Base-by-base conservation (phyloP, 768 basidiomycete genomes). In the Tylopilus balloui region DNA sequence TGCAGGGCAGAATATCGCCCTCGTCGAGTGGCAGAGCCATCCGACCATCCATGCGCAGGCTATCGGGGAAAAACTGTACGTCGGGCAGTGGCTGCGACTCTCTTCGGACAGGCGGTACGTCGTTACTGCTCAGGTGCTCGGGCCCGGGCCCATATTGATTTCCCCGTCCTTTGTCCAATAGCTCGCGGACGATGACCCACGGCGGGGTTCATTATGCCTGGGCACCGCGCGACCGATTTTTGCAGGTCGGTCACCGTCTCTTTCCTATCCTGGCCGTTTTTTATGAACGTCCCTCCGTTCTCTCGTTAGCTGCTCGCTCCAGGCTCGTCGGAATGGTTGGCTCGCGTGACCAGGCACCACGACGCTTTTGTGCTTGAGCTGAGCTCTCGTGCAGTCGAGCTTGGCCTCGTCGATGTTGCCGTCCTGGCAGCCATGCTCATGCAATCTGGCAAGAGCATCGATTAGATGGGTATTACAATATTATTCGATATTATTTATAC, bases 381-480 rank as follows among this genome's bases (percentile, higher is more conserved):
- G 48, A 78, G 79, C 2, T 64, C 75, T 1, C 74, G 79, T 37
- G 80, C 79, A 13, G 66, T 84, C 27, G 75, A 79, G 48, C 67
- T 75, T 8, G 76, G 75, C 14, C 72, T 86, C 15, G 68, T 83
- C 5, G 78, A 84, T 20, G 61, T 71, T 8, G 64, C 71, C 48
- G 59, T 84, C 23, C 69, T 79, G 10, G 81, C 79, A 0, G 73
- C 79, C 0, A 56, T 79, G 6, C 68, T 86, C 20, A 68, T 86
- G 37, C 79, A 78, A 50, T 81, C 73, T 42, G 84, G 84, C n/a
- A 77, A 75, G 47, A 78, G 71, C 64, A 78, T 86, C 20, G 84
- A 84, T 54, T 85, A 65, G 42, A 50, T 5, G 1, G 11, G 38
- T 13, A 15, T 20, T 2, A 12, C 6, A 13, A 15, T 19, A 14